phyloP scores from a whole-genome alignment of 192 early-diverging fungal species.

The Coemansia sp. region DNA sequence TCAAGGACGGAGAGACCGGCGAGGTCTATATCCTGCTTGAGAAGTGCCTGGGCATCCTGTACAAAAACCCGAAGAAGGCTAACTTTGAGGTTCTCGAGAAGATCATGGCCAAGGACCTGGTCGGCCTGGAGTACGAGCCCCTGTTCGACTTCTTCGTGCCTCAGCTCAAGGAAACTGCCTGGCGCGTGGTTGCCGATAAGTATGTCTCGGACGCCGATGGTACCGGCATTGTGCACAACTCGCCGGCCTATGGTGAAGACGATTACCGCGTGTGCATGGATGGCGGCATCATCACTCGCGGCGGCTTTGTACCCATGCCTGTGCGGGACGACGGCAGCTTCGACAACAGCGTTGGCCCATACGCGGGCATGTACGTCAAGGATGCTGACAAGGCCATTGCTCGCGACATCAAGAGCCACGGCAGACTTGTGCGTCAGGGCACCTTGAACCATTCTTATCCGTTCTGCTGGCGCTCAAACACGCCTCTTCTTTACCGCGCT shows the following conservation, averaged over 20 bases:
- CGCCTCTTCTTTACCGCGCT: constrained; percentile 94
- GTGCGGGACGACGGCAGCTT: constrained; percentile 83
- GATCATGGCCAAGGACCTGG: constrained; percentile 73
- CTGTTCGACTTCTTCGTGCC: constrained; percentile 80
- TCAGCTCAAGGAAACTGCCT: constrained; percentile 75
- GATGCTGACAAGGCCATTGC: constrained; percentile 96
- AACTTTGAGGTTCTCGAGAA: constrained; percentile 82
- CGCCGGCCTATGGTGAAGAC: constrained; percentile 98
- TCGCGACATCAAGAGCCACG: constrained; percentile 80
- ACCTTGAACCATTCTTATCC: constrained; percentile 92
- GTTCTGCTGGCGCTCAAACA: constrained; percentile 98
- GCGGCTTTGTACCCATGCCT: constrained; percentile 85
- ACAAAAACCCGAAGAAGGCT: constrained; percentile 95
- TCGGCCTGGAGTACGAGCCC: constrained; percentile 86
- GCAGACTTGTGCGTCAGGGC: constrained; percentile 86
- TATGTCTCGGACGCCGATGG: constrained; percentile 92
- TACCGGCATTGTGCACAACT: constrained; percentile 97
- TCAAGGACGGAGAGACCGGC: constrained; percentile 82
- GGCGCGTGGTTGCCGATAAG: constrained; percentile 79
- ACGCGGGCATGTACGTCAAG: constrained; percentile 85
- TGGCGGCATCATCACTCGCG: constrained; percentile 73
- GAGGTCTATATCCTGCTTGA: constrained; percentile 81
- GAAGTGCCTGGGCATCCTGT: constrained; percentile 78
- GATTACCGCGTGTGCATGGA: constrained; percentile 93
- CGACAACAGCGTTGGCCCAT: constrained; percentile 72